phyloP scores from a whole-genome alignment of 2,329 filamentous ascomycete genomes.

The Xylaria sp. region DNA sequence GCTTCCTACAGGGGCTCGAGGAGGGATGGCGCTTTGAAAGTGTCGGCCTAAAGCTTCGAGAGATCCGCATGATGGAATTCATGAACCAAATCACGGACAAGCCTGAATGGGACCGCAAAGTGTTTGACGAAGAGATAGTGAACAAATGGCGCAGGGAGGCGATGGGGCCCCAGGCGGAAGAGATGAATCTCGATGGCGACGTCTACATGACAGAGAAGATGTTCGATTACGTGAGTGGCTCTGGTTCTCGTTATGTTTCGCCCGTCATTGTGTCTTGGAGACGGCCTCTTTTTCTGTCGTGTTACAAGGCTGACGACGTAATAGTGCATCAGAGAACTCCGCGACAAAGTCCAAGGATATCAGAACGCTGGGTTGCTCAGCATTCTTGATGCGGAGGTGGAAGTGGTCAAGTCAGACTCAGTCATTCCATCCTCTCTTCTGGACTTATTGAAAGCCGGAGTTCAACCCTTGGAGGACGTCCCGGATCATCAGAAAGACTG shows the following conservation, averaged over 20 bases:
- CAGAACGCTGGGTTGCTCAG: conserved; percentile 53
- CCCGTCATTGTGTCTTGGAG: not conserved
- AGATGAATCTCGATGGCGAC: conserved; percentile 30
- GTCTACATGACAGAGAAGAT: conserved; percentile 51
- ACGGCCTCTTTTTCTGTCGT: not conserved
- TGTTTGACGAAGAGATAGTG: conserved; percentile 42
- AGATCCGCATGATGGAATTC: conserved; percentile 43
- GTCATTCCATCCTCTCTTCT: conserved; percentile 54
- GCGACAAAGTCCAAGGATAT: conserved; percentile 58
- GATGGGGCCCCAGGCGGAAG: not conserved
- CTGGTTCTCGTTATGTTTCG: not conserved
- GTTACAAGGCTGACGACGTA: not conserved
- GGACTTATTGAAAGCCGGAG: conserved; percentile 55
- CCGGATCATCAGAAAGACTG: conserved; percentile 65
- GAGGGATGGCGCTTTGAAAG: conserved; percentile 8
- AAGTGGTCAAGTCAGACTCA: conserved; percentile 64
- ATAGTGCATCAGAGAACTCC: conserved; percentile 56
- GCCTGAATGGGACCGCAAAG: conserved; percentile 44
- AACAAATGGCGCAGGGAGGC: conserved; percentile 42
- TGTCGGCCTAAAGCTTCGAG: conserved; percentile 26
- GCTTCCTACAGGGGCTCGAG: conserved; percentile 31
- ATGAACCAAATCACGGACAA: conserved; percentile 47
- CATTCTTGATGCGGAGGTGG: conserved; percentile 55
- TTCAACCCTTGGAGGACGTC: conserved; percentile 60
- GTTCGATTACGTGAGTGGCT: conserved; percentile 51